Percentiles rank a stretch among this genome's conserved stretches.
Conservation (phyloP, 2,329 filamentous ascomycete genomes). For the Didymella arachidicola region DNA sequence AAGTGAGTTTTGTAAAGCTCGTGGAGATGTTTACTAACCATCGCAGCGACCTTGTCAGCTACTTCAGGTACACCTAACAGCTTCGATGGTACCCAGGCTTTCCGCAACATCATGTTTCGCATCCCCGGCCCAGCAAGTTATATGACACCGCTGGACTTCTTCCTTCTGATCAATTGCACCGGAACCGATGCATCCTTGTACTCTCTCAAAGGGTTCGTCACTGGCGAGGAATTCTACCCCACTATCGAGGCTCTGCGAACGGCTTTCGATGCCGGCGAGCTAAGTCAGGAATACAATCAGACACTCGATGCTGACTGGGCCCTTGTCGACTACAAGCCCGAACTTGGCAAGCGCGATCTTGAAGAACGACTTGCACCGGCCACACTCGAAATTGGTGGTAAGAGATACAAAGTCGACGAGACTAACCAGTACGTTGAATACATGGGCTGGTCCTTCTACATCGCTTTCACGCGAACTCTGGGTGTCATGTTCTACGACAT, state of each 20-base stretch:
- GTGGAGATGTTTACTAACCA: not conserved
- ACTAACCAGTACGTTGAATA: constrained; percentile 57
- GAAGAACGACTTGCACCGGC: constrained; percentile 55
- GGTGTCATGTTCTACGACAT: constrained; percentile 63
- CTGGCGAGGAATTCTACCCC: constrained; percentile 56
- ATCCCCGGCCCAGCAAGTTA: constrained; percentile 51
- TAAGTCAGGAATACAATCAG: constrained; percentile 56
- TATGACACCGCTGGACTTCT: constrained; percentile 57
- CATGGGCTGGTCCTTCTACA: constrained; percentile 62
- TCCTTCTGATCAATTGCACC: constrained; percentile 54
- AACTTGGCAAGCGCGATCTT: constrained; percentile 38
- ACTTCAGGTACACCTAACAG: constrained; percentile 45
- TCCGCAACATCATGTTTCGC: constrained; percentile 55
- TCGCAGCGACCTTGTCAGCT: constrained; percentile 26
- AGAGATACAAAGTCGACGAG: constrained; percentile 54
- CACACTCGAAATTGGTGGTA: constrained; percentile 52
- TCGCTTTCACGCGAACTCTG: constrained; percentile 58
- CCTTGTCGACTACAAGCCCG: constrained; percentile 51
- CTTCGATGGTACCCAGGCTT: constrained; percentile 53
- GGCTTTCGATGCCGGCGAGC: constrained; percentile 55
- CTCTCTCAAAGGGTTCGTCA: constrained; percentile 54
- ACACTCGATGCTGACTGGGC: constrained; percentile 59
- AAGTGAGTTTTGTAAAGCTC: not conserved
- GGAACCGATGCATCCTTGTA: constrained; percentile 56
- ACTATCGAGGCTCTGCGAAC: constrained; percentile 57